Evolutionary conservation across 495 filamentous ascomycete species (phyloP), one percentile per base, ranked within the genome.

Genomic region (Hypoxylon cercidicola): DNA sequence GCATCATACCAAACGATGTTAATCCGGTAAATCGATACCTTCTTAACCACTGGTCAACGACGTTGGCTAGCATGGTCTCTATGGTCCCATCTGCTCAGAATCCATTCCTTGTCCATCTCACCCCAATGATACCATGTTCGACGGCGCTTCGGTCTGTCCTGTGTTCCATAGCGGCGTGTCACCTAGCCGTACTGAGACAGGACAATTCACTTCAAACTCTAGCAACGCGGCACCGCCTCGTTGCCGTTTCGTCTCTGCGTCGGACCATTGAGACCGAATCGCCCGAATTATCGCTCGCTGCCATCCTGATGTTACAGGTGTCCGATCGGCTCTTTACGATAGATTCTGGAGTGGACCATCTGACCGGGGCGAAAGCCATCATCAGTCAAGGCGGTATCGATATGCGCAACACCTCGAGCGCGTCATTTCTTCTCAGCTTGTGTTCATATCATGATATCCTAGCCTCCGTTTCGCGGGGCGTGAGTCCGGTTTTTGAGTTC

Each of bases 21-120:
- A 55, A 30, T 19, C 44, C 60, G 19, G 11, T 61, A 19, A 41
- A 67, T 44, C 58, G 54, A 28, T 70, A 68, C 30, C 53, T 74
- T 23, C 69, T 74, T 12, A 58, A 72, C 50, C 72, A 74, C 57
- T 74, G 72, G 72, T 66, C 63, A 8, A 72, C 69, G 3, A 72
- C 64, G 3, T 55, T 74, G 37, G 63, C 58, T 25, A 58, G 60
- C 19, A 55, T 70, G 21, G 63, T 74, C 11, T 72, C 69, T 9
- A 65, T 74, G 59, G 56, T 60, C 23, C 56, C 69, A 8, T 39
- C 57, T 13, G n/a, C 66, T 11, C 57, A 54, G 10, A 70, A 68
- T 25, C 66, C 64, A 9, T 74, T 72, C 43, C 66, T 72, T 37
- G 43, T 69, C 16, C 64, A 72, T 19, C 53, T 74, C 37, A 74